Percentiles rank a stretch among this genome's conserved stretches.
These are phyloP conservation scores for Amylostereum areolatum DNA, from an alignment of 1,284 basidiomycete genomes.

Conservation along the genomic window DNA sequence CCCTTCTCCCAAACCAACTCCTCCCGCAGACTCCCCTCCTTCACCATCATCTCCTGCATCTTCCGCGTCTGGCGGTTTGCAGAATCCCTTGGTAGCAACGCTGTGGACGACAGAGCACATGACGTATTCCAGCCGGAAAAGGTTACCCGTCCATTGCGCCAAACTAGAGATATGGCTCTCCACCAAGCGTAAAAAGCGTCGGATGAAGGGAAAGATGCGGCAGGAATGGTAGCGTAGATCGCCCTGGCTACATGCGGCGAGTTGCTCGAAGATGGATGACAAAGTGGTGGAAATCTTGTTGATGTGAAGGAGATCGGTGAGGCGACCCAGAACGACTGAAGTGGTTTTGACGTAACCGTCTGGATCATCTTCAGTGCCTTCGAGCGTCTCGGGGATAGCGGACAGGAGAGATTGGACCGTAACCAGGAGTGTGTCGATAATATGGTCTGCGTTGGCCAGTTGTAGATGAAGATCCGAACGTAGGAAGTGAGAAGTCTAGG, in stretches of 20 bases:
- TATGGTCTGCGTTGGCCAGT: conserved; percentile 23
- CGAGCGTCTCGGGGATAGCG: conserved; percentile 1
- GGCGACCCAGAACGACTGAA: conserved; percentile 14
- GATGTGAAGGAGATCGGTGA: conserved; percentile 23
- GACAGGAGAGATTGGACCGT: conserved; percentile 53
- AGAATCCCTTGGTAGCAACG: conserved; percentile 87
- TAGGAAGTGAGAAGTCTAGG: conserved; percentile 14
- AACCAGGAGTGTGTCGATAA: conserved; percentile 63
- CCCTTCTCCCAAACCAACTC: conserved; percentile 85
- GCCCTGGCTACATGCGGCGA: conserved; percentile 21
- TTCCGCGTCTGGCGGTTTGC: conserved; percentile 71
- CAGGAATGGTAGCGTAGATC: conserved; percentile 25
- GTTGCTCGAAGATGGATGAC: conserved; percentile 24
- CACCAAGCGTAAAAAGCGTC: conserved; percentile 48
- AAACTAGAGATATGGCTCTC: conserved; percentile 49
- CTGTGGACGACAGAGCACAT: conserved; percentile 71
- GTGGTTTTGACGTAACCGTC: conserved; percentile 26
- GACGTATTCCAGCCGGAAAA: conserved; percentile 84
- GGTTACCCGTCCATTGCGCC: conserved; percentile 64
- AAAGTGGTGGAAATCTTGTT: conserved; percentile 32
- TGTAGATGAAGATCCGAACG: neutral
- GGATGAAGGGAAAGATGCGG: conserved; percentile 62
- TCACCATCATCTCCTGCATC: conserved; percentile 45
- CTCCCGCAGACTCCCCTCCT: conserved; percentile 55
- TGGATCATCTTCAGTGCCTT: conserved; percentile 18